Percentiles rank a stretch among this genome's conserved stretches.
These are phyloP conservation scores for Hibiscus tridactylites DNA, from an alignment of 345 rosid genomes.

Conservation along the genomic window DNA sequence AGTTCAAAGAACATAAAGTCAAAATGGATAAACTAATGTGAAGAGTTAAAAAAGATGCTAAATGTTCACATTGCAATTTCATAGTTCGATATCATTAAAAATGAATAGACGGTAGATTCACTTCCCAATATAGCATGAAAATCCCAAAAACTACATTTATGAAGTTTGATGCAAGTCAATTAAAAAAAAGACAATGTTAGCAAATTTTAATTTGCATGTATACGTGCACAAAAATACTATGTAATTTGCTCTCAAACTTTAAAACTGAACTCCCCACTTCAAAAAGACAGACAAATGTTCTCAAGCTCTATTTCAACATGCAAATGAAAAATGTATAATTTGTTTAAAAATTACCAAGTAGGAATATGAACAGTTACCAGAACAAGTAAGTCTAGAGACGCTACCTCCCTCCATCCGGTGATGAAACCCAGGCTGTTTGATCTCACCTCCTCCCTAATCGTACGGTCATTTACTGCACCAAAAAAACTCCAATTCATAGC, in stretches of 20 bases:
- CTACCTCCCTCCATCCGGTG: constrained; percentile 99
- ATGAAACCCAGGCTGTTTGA: constrained; percentile 49
- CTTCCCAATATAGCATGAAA: not conserved
- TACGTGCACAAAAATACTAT: not conserved
- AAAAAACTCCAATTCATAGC: constrained; percentile 13
- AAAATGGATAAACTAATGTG: not conserved
- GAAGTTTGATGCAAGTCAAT: not conserved
- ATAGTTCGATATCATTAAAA: not conserved
- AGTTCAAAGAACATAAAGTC: constrained; percentile 3
- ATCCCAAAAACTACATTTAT: not conserved
- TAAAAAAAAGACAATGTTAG: not conserved
- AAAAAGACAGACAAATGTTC: not conserved
- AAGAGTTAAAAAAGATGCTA: not conserved
- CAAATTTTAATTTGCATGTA: not conserved
- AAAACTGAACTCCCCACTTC: constrained; percentile 11
- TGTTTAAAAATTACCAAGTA: constrained; percentile 21
- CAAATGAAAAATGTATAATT: constrained; percentile 4
- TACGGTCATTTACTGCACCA: constrained; percentile 49
- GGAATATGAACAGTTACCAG: constrained; percentile 75
- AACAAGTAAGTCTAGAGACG: constrained; percentile 81
- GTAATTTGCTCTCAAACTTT: not conserved
- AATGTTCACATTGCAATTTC: not conserved
- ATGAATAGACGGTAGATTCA: too few relatives aligned
- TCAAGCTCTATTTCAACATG: constrained; percentile 6
- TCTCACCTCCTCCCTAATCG: constrained; percentile 52